phyloP scores from a whole-genome alignment of 2,329 filamentous ascomycete genomes.

The Phaeoacremonium minimum region DNA sequence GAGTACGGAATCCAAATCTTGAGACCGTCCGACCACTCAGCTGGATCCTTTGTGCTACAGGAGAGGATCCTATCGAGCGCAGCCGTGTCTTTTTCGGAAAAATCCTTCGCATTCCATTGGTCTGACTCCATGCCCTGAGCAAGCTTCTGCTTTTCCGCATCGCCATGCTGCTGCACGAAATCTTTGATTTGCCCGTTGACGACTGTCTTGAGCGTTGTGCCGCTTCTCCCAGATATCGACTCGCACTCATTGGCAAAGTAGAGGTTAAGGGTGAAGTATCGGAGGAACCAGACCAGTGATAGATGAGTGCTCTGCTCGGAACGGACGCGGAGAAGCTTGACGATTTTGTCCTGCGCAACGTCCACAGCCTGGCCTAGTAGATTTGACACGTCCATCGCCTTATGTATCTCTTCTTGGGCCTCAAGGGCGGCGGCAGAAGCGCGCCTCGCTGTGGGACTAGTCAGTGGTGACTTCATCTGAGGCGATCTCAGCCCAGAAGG shows the following conservation, averaged over 20 bases:
- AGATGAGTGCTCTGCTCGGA: conserved; percentile 68
- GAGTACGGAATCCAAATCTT: conserved; percentile 52
- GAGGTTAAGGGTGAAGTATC: conserved; percentile 78
- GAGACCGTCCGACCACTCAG: conserved; percentile 59
- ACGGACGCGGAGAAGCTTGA: conserved; percentile 72
- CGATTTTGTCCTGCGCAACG: conserved; percentile 70
- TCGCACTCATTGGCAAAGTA: conserved; percentile 86
- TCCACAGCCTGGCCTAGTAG: conserved; percentile 78
- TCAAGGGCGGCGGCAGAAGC: conserved; percentile 35
- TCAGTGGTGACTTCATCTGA: conserved; percentile 44
- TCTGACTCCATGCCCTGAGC: conserved; percentile 76
- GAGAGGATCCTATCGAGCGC: conserved; percentile 63
- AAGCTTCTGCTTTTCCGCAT: conserved; percentile 68
- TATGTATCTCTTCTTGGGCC: conserved; percentile 71
- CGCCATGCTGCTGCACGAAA: conserved; percentile 68
- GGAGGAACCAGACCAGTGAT: conserved; percentile 65
- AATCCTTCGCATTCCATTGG: conserved; percentile 75
- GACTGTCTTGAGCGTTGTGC: conserved; percentile 69
- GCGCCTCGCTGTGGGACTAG: conserved; percentile 40
- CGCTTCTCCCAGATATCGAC: conserved; percentile 74
- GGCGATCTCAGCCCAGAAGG: conserved; percentile 40
- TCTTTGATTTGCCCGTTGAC: conserved; percentile 80
- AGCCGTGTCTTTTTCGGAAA: conserved; percentile 56
- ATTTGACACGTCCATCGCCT: conserved; percentile 72
- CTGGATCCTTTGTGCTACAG: conserved; percentile 66